Percentiles rank a stretch among this genome's conserved stretches.
These are phyloP conservation scores for Saccharomycopsis crataegensis DNA, from an alignment of 1,139 yeast species.

Conservation along the genomic window DNA sequence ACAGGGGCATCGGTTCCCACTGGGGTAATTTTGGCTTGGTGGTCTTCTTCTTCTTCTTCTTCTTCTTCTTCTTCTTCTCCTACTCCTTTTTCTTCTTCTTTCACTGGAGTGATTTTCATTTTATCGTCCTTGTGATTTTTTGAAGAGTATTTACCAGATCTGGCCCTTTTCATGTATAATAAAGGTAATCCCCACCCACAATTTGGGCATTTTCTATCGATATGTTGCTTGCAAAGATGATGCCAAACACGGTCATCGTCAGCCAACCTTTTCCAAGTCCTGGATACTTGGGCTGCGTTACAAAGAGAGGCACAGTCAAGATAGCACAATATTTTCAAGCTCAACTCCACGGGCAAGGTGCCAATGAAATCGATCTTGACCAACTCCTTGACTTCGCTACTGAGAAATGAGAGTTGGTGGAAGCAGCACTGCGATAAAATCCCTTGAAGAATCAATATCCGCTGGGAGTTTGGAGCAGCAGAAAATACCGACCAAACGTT, in stretches of 20 bases:
- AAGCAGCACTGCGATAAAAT: constrained; percentile 85
- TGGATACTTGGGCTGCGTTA: constrained; percentile 86
- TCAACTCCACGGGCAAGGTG: constrained; percentile 77
- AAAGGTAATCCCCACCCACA: constrained; percentile 99
- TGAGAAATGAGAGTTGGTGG: constrained; percentile 80
- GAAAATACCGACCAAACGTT: constrained; percentile 76
- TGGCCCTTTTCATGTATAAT: constrained; percentile 71
- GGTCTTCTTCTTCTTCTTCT: background rate
- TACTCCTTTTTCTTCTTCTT: too few species aligned
- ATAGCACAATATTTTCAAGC: constrained; percentile 78
- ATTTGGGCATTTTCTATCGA: constrained; percentile 92
- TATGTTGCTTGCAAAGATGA: constrained; percentile 96
- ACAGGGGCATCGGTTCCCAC: background rate
- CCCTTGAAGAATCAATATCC: constrained; percentile 76
- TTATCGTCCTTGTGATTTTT: too few species aligned
- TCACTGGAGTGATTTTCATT: background rate
- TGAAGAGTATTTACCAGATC: constrained; percentile 23
- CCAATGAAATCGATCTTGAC: constrained; percentile 84
- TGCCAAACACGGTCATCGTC: constrained; percentile 98
- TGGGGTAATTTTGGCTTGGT: background rate
- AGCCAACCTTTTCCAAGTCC: constrained; percentile 79
- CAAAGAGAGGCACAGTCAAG: constrained; percentile 88
- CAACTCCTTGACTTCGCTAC: constrained; percentile 70
- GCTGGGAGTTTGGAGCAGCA: constrained; percentile 60
- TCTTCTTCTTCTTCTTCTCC: background rate